phyloP scores from a whole-genome alignment of 2,329 filamentous ascomycete genomes.

The Nemania serpens region DNA sequence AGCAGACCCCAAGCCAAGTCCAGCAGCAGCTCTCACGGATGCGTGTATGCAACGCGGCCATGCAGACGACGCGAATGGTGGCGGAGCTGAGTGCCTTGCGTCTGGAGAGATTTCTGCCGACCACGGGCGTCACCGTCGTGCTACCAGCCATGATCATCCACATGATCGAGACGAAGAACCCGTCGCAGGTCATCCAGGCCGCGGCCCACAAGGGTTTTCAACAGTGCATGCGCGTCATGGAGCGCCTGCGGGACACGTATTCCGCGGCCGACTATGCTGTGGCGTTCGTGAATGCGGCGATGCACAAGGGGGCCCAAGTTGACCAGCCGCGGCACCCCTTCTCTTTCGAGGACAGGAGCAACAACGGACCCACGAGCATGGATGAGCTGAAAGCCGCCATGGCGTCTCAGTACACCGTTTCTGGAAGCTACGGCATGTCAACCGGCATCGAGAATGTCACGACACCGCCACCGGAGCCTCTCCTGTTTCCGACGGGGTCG shows the following conservation, averaged over 20 bases:
- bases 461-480: conserved; percentile 60
- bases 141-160: conserved; percentile 94
- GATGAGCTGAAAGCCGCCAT: conserved; percentile 30
- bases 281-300: conserved; percentile 88
- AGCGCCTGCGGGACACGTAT: conserved; percentile 85
- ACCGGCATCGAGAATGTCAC: conserved; percentile 38
- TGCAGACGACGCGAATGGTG: conserved; percentile 83
- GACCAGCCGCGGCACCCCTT: conserved; percentile 4
- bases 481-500: conserved; percentile 37
- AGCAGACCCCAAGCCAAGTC: conserved; percentile 65
- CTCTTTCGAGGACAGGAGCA: conserved; percentile 40
- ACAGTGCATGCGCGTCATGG: conserved; percentile 91
- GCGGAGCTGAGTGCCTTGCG: conserved; percentile 73
- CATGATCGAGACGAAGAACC: conserved; percentile 87
- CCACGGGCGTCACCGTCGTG: conserved; percentile 87
- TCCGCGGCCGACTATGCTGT: conserved; percentile 95
- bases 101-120: conserved; percentile 81
- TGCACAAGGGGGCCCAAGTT: conserved; percentile 66
- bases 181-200: conserved; percentile 71
- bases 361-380: conserved; percentile 67
- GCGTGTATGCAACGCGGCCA: conserved; percentile 81
- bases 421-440: conserved; percentile 17
- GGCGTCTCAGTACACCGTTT: conserved; percentile 29
- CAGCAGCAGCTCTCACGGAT: conserved; percentile 84
- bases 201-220: conserved; percentile 80